Percentiles rank a stretch among this genome's conserved stretches.
phyloP scores from a whole-genome alignment of 306 rosid species.

The Prosopis cineraria region DNA sequence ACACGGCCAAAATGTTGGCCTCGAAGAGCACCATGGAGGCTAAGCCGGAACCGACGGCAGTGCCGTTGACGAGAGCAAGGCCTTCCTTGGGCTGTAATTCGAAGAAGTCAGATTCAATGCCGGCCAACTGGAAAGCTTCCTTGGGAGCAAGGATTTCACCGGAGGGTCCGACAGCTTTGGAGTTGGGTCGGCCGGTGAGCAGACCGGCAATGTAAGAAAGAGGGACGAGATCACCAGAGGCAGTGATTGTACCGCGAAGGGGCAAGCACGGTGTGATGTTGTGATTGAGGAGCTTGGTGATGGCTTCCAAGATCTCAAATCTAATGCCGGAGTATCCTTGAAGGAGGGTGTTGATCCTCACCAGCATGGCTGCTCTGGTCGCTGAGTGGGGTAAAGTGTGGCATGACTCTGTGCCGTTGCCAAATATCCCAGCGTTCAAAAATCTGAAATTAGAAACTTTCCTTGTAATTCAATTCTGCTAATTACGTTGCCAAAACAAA shows the following conservation, averaged over 20 bases:
- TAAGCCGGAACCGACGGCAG: constrained; percentile 91
- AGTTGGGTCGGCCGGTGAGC: constrained; percentile 75
- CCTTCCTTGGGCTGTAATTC: constrained; percentile 96
- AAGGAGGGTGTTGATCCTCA: constrained; percentile 86
- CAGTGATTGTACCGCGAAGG: constrained; percentile 80
- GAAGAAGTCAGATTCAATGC: constrained; percentile 62
- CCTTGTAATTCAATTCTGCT: not conserved
- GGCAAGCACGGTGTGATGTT: constrained; percentile 83
- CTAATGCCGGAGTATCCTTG: constrained; percentile 95
- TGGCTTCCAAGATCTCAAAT: constrained; percentile 83
- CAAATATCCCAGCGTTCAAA: constrained; percentile 89
- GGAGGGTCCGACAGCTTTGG: constrained; percentile 68
- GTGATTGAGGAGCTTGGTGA: constrained; percentile 67
- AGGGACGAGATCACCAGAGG: constrained; percentile 91
- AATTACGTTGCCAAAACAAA: not conserved
- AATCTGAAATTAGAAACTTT: constrained; percentile 48
- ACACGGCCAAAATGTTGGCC: constrained; percentile 62
- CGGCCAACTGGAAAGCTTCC: constrained; percentile 65
- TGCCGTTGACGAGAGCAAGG: constrained; percentile 87
- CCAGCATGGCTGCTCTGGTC: constrained; percentile 85
- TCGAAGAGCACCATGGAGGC: constrained; percentile 89
- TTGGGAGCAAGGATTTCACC: constrained; percentile 61
- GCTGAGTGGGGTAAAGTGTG: constrained; percentile 78
- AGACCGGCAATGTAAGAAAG: constrained; percentile 88
- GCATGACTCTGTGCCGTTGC: constrained; percentile 62